Percentiles rank a stretch among this genome's conserved stretches.
Evolutionary conservation across 2,329 filamentous ascomycete species (phyloP).

Genomic region (Aspergillus pseudotamarii): DNA sequence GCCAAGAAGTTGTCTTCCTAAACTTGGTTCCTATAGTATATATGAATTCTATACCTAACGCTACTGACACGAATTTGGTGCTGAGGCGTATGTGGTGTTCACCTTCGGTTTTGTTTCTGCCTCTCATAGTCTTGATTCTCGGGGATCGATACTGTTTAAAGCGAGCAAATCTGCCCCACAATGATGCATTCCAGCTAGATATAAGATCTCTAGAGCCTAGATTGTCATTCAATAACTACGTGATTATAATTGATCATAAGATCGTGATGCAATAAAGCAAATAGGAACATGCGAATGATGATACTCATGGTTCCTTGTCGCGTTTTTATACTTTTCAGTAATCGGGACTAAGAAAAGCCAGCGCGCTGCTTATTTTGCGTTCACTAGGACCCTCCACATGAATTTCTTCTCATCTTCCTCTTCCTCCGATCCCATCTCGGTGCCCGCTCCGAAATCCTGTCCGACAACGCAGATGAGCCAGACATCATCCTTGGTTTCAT

Average conservation of each 20-base stretch:
- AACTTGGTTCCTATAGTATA: not conserved
- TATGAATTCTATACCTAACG: not conserved
- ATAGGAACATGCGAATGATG: not conserved
- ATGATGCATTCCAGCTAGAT: not conserved
- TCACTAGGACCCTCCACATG: conserved; percentile 43
- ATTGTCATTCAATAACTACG: not conserved
- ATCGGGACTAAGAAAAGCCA: not conserved
- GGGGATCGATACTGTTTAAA: not conserved
- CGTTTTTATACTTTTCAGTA: not conserved
- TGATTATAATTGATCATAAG: not conserved
- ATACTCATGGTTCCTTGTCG: not conserved
- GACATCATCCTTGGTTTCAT: conserved; percentile 66
- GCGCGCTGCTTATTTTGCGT: conserved; percentile 21
- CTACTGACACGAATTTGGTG: conserved; percentile 3
- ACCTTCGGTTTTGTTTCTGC: not conserved
- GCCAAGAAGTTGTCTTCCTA: conserved; percentile 44
- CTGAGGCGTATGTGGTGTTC: conserved; percentile 1
- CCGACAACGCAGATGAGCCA: conserved; percentile 79
- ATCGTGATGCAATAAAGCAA: not conserved
- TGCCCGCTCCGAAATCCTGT: conserved; percentile 49
- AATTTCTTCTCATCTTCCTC: conserved; percentile 43
- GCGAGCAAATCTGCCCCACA: not conserved
- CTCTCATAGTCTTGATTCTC: not conserved
- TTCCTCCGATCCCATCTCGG: conserved; percentile 39
- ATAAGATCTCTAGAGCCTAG: not conserved